Evolutionary conservation across 768 basidiomycete genomes (phyloP), one percentile per base, ranked within the genome.

Genomic region (Dioszegia aurantiaca): DNA sequence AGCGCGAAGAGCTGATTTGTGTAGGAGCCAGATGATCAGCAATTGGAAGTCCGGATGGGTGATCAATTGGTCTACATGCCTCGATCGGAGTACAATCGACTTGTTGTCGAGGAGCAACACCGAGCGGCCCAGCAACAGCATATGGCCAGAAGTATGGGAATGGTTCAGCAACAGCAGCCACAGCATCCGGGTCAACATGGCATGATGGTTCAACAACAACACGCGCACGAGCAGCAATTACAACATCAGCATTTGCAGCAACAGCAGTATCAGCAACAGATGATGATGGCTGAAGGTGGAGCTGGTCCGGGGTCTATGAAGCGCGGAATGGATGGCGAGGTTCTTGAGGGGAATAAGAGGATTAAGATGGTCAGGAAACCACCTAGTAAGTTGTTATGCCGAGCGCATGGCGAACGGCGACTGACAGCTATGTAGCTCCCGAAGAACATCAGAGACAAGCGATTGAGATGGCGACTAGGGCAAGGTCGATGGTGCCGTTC

Each of bases 391-490:
- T 59, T n/a, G 24, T 12, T 17, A n/a, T 19, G 14, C 31, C 1
- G 26, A n/a, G 30, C 49, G 47, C 19, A 41, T 27, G 5, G 9
- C 2, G 39, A 24, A 42, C 42, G 42, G 23, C 14, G 5, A 42
- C 55, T 61, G 48, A 61, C 24, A 4, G 2, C 17, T 36, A n/a
- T n/a, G n/a, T 23, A 61, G 60, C 60, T 21, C 60, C 60, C 4
- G 60, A 61, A 42, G 60, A 61, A 5, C 60, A 61, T 53, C 60
- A 61, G 21, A 37, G 60, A 11, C 55, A 61, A 19, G 60, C 60
- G 16, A 43, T 61, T 1, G 60, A 61, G 28, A 47, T 61, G 49
- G 60, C 55, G 1, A 37, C 19, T 16, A 36, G 41, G 10, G 60
- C 48, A 2, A 55, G 12, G 33, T 27, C 54, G 5, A 54, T 51